A percentile compares a stretch with the other conserved stretches of the same genome.
Conservation (phyloP, 176 grass and related monocot genomes). For the Aegilops tauschii region DNA sequence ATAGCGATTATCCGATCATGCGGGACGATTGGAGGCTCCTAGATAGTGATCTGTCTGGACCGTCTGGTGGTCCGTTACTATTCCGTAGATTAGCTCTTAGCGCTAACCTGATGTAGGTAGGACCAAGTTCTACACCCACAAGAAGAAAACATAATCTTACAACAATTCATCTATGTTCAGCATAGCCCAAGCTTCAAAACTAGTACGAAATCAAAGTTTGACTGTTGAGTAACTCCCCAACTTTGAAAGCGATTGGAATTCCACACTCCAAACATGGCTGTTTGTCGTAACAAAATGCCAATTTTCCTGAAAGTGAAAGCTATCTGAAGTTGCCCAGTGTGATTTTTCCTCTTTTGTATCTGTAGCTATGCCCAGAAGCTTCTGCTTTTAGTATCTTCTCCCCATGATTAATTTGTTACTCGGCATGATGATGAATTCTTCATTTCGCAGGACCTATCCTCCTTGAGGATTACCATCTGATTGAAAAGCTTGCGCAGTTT, state of each 20-base stretch:
- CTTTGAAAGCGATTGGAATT: not conserved
- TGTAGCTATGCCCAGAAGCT: not conserved
- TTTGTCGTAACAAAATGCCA: not conserved
- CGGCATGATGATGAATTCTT: not conserved
- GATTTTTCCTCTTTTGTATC: not conserved
- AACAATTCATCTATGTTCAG: not conserved
- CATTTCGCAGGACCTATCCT: constrained; percentile 63
- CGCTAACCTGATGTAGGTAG: not conserved
- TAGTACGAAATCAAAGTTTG: not conserved
- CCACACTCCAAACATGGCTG: not conserved
- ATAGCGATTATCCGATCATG: not conserved
- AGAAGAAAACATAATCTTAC: not conserved
- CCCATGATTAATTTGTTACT: not conserved
- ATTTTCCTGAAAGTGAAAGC: not conserved
- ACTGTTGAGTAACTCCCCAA: not conserved
- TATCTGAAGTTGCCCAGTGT: not conserved
- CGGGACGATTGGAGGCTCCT: not conserved
- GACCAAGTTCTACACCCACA: not conserved
- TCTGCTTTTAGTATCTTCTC: not conserved
- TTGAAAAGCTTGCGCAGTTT: constrained; percentile 91
- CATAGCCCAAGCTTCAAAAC: not conserved
- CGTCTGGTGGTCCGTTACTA: not conserved
- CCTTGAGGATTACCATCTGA: constrained; percentile 84
- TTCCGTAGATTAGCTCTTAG: not conserved
- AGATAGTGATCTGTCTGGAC: not conserved